phyloP scores from a whole-genome alignment of 2,329 filamentous ascomycete genomes.

The Metarhizium anisopliae region DNA sequence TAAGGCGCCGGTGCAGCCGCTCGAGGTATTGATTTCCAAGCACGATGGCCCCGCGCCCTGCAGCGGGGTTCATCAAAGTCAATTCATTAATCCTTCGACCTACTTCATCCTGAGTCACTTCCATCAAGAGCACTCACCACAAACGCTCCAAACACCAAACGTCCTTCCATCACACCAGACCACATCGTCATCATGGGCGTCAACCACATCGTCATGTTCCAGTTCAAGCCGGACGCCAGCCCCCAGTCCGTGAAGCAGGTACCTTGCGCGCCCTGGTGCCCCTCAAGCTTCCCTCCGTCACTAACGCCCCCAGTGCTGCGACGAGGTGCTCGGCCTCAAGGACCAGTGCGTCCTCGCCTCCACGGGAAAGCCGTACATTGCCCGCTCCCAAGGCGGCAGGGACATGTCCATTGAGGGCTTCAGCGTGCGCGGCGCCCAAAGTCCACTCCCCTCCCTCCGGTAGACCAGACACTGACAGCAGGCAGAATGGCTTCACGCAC shows the following conservation, averaged over 20 bases:
- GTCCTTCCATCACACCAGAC: neutral
- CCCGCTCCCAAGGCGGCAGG: slow-evolving; percentile 45
- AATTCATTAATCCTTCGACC: slow-evolving; percentile 22
- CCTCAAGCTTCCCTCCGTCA: too few relatives aligned
- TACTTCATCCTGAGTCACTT: neutral
- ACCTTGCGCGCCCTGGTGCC: neutral
- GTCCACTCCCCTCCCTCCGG: too few relatives aligned
- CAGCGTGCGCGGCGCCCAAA: slow-evolving; percentile 33
- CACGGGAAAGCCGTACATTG: slow-evolving; percentile 51
- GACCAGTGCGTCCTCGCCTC: slow-evolving; percentile 53
- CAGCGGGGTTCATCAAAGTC: slow-evolving; percentile 41
- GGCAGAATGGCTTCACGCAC: slow-evolving; percentile 55
- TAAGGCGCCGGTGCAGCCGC: too few relatives aligned
- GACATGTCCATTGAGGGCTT: slow-evolving; percentile 54
- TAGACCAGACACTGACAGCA: neutral
- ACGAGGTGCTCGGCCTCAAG: slow-evolving; percentile 37
- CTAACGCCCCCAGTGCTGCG: slow-evolving; percentile 17
- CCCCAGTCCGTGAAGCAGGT: slow-evolving; percentile 5
- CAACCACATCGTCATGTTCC: slow-evolving; percentile 5
- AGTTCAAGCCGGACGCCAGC: slow-evolving; percentile 4
- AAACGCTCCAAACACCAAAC: too few relatives aligned
- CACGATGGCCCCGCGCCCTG: slow-evolving; percentile 36
- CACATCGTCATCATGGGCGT: neutral
- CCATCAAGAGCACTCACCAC: too few relatives aligned
- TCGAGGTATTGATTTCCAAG: too few relatives aligned